phyloP scores from a whole-genome alignment of 1,139 yeast genomes.

The Yamadazyma dendronema region DNA sequence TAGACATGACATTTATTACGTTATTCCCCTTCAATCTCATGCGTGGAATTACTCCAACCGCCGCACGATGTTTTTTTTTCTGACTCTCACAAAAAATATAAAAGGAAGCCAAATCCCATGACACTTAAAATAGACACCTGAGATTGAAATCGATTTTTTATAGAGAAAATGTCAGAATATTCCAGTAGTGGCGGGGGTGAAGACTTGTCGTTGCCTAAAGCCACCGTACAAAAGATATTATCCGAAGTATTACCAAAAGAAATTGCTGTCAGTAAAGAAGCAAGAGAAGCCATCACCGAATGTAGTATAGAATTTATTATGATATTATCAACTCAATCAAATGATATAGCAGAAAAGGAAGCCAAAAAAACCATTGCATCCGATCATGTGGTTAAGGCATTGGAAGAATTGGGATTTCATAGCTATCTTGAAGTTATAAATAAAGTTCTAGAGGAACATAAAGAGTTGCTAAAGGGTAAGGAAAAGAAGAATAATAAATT shows the following conservation, averaged over 20 bases:
- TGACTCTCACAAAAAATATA: constrained; percentile 7
- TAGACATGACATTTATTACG: too few species aligned
- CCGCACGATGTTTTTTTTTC: constrained; percentile 5
- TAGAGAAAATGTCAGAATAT: constrained; percentile 35
- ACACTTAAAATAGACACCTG: neutral
- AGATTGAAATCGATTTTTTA: neutral
- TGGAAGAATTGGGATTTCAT: constrained; percentile 82
- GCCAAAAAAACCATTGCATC: constrained; percentile 95
- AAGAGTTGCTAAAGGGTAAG: constrained; percentile 81
- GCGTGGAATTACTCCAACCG: too few species aligned
- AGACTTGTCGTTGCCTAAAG: constrained; percentile 54
- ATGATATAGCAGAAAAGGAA: constrained; percentile 95
- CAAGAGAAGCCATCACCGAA: constrained; percentile 92
- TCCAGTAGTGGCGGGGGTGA: constrained; percentile 34
- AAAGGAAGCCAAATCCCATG: constrained; percentile 8
- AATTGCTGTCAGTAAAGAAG: constrained; percentile 85
- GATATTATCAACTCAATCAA: constrained; percentile 90
- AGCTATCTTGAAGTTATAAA: constrained; percentile 83
- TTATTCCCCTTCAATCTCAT: neutral
- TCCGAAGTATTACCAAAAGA: constrained; percentile 87
- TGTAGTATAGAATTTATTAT: constrained; percentile 95
- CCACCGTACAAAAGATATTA: constrained; percentile 94
- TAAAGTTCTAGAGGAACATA: constrained; percentile 80
- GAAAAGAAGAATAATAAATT: constrained; percentile 92
- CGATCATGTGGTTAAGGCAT: constrained; percentile 91